Conservation (phyloP, 73 alveolate genomes). For the Paramecium biaurelia region DNA sequence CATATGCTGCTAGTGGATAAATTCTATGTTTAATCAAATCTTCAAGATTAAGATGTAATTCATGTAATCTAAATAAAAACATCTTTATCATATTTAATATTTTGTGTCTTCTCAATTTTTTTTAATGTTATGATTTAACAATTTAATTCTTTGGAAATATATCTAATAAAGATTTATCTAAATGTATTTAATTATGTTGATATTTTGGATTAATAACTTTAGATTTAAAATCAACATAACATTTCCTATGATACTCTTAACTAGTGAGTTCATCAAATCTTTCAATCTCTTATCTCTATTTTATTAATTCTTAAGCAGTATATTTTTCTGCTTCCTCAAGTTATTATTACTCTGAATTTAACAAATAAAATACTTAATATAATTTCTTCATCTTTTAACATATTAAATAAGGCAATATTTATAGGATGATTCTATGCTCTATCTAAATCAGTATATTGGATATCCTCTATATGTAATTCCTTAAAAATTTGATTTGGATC, state of each 20-base stretch:
- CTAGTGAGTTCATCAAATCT: conserved; percentile 16
- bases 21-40: not conserved
- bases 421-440: conserved; percentile 7
- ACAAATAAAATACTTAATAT: not conserved
- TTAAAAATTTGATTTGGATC: not conserved
- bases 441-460: conserved; percentile 4
- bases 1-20: not conserved
- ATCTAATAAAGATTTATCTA: not conserved
- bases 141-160: not conserved
- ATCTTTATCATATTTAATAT: not conserved
- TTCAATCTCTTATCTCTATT: not conserved
- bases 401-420: not conserved
- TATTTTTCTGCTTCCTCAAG: not conserved
- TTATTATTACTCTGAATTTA: not conserved
- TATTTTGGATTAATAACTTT: not conserved
- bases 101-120: not conserved
- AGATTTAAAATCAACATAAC: not conserved
- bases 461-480: not conserved
- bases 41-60: not conserved
- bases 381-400: conserved; percentile 5
- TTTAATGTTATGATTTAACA: not conserved
- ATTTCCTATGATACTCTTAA: not conserved
- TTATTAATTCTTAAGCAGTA: not conserved
- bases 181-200: not conserved
- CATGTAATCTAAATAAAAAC: not conserved